Evolutionary conservation across 177 flowering plant species (phyloP), one percentile per base, ranked within the genome.

Genomic region (Telopea speciosissima): DNA sequence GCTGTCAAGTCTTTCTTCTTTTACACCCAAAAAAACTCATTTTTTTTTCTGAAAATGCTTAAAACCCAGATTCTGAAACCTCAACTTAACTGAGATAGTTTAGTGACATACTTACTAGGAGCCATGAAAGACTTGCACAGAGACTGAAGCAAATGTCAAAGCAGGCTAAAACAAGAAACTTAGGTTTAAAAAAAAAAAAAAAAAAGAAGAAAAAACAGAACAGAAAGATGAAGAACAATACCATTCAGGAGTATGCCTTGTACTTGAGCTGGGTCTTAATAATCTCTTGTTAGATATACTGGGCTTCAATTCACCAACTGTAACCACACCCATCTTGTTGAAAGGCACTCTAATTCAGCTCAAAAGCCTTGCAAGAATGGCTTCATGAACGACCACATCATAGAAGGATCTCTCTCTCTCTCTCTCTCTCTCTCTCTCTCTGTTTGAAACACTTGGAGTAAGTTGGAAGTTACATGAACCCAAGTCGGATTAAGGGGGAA

Each of bases 171-270:
- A 49, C 19, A 49, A 13, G 40, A 36, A 36, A 36, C 40, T 8
- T 28, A 3, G 49, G 49, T 44, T 44, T 44, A 1, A 44, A 49
- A 3, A 2, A 49, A 11, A 13, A 8, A 36, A 33, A 36, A 36
- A 36, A 36, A 6, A 8, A 36, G 40, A 36, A 8, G 40, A 8
- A 36, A 36, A 36, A 3, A 36, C 8, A 36, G 40, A 36, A 36
- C 8, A 36, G 8, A n/a, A 31, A 58, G n/a, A 71, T 25, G 64
- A 33, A 42, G 66, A 63, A 62, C 24, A 58, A 66, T 90, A 92
- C 97, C 97, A 92, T 82, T 92, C 96, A 42, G 88, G 79, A 68
- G 87, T 82, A 76, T 88, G 91, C 68, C 90, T 82, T 19, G 90
- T 72, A 66, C 90, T 89, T 11, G 91, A 81, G 71, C 85, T 88